Base-by-base conservation (phyloP, 345 rosid genomes). In the Eucalyptus virginea region DNA sequence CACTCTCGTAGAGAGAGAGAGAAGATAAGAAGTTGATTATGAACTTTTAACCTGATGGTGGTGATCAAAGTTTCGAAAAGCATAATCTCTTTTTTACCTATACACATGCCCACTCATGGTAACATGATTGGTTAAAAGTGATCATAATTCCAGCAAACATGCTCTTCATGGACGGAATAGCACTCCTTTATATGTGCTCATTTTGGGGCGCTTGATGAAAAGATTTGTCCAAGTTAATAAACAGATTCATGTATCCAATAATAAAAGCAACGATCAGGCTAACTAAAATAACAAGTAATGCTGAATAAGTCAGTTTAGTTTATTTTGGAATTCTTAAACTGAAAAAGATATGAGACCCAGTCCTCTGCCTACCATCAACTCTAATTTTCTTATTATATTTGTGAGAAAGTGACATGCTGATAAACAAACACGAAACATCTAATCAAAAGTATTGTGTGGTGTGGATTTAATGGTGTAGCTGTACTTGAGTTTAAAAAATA, bases 51-150 rank as follows among this genome's bases (percentile, higher is more conserved):
- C 89, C 85, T 6, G 19, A 87, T 67, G 83, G 60, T 90, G 92
- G 93, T 87, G 88, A 90, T 88, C 87, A 88, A 51, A 87, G 86
- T 89, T 89, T 49, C 32, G 87, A 91, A 93, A 89, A 89, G 93
- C 90, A 87, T 88, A 37, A 45, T 52, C 90, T 88, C 90, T 91
- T 91, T 91, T 91, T 91, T 92, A 40, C 87, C 62, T 88, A 87
- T 88, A 3, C 9, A 21, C 88, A 56, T 37, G 49, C 47, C 37
- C 48, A 88, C 52, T 88, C 44, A 67, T 88, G 45, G 77, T 67
- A 30, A 16, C 60, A 44, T 88, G 85, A 77, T 40, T 40, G 85
- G 47, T 77, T 77, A 40, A 77, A 77, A 77, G 85, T 40, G 85
- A 77, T 40, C 12, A 77, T 23, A 23, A 21, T 77, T 77, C 85